Conservation (phyloP, 129 eudicot species). For the Flaveria robusta region DNA sequence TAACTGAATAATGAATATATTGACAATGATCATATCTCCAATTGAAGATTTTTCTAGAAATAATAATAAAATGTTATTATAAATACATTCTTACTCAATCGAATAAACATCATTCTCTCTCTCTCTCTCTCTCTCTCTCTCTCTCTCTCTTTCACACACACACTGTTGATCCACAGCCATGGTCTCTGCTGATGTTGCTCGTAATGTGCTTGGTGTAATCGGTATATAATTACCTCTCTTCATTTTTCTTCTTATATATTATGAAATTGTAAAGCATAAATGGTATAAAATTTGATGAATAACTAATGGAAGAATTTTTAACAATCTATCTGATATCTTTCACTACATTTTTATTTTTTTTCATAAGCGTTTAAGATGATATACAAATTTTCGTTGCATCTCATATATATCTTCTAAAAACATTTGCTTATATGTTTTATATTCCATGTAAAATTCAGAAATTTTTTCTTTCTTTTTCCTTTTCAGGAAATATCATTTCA, state of each 20-base stretch:
- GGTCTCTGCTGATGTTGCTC: slow-evolving; percentile 53
- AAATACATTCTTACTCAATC: slow-evolving; percentile 24
- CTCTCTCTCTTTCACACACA: slow-evolving; percentile 13
- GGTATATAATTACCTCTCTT: slow-evolving; percentile 39
- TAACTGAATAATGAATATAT: not conserved
- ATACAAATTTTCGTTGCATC: not conserved
- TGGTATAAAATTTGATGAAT: not conserved
- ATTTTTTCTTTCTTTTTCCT: not conserved
- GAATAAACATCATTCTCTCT: not conserved
- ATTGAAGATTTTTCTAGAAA: not conserved
- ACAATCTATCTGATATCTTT: not conserved
- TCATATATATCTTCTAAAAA: not conserved
- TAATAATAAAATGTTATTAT: slow-evolving; percentile 22
- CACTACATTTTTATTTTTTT: not conserved
- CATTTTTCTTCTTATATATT: not conserved
- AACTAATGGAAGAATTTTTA: not conserved
- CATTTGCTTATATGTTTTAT: not conserved
- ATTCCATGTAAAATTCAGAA: not conserved
- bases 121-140: slow-evolving; percentile 10
- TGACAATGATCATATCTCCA: slow-evolving; percentile 10
- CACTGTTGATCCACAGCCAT: slow-evolving; percentile 25
- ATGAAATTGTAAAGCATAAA: not conserved
- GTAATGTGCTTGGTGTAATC: slow-evolving; percentile 51
- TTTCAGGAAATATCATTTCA: slow-evolving; percentile 59
- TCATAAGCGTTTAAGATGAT: not conserved